Conservation (phyloP, 305 asterid species). For the Striga hermonthica region DNA sequence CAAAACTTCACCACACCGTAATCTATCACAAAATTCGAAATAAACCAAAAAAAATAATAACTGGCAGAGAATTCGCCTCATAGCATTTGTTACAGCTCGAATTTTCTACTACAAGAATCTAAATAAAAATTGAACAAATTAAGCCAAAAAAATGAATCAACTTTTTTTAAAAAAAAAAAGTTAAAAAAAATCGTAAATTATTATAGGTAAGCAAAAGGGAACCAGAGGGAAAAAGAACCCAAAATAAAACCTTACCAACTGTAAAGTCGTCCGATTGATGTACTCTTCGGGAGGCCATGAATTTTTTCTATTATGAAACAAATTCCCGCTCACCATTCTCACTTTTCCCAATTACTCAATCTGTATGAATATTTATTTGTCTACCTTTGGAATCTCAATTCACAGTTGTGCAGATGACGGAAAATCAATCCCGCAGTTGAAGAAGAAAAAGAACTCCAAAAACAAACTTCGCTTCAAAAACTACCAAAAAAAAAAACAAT, state of each 20-base stretch:
- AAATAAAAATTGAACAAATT: no score
- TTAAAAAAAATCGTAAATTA: conserved; percentile 6
- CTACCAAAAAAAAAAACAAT: not conserved
- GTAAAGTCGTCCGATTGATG: conserved; percentile 71
- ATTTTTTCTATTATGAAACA: conserved; percentile 80
- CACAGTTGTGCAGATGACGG: conserved; percentile 20
- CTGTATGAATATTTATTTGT: not conserved
- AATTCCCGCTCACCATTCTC: conserved; percentile 80
- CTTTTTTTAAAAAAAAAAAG: no score
- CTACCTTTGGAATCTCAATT: conserved; percentile 29
- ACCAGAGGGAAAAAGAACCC: not conserved
- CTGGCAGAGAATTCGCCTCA: no score
- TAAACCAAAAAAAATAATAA: no score
- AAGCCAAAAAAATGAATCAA: no score
- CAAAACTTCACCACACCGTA: conserved; percentile 8
- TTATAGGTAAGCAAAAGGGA: conserved; percentile 13
- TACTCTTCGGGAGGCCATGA: conserved; percentile 99
- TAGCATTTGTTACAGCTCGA: no score
- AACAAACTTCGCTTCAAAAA: not conserved
- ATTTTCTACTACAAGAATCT: no score
- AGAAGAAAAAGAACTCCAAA: conserved; percentile 1
- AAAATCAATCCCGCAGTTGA: conserved; percentile 1
- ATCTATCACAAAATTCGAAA: no score
- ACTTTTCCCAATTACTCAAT: conserved; percentile 22
- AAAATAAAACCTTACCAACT: conserved; percentile 60